phyloP scores from a whole-genome alignment of 176 grass and related monocot genomes.

The Oryza meridionalis region DNA sequence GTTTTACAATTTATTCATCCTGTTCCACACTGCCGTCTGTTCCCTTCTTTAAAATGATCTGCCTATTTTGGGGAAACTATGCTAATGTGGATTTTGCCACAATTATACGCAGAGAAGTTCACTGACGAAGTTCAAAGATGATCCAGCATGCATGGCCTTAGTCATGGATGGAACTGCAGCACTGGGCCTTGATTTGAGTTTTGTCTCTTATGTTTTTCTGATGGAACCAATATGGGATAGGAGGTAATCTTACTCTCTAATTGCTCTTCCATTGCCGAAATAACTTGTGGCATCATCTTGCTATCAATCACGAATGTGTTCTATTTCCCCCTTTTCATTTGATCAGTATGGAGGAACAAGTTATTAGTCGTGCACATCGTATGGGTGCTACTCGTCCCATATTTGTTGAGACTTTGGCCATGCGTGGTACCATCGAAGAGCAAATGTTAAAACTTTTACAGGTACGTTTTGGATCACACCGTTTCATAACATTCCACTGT shows the following conservation, averaged over 20 bases:
- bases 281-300: not conserved
- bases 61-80: slow-evolving; percentile 17
- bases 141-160: slow-evolving; percentile 88
- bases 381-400: slow-evolving; percentile 95
- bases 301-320: not conserved
- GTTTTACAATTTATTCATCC: not conserved
- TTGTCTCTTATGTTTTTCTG: slow-evolving; percentile 87
- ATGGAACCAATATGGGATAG: slow-evolving; percentile 99
- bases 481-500: not conserved
- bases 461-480: slow-evolving; percentile 43
- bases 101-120: slow-evolving; percentile 74
- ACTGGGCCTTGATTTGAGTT: slow-evolving; percentile 95
- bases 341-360: slow-evolving; percentile 95
- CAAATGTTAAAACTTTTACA: slow-evolving; percentile 91
- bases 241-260: slow-evolving; percentile 54
- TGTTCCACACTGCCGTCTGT: not conserved
- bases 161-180: slow-evolving; percentile 98
- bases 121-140: slow-evolving; percentile 73
- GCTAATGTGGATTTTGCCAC: slow-evolving; percentile 27
- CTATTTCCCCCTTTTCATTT: slow-evolving; percentile 19
- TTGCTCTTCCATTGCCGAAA: not conserved
- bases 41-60: not conserved
- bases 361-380: slow-evolving; percentile 90
- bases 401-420: slow-evolving; percentile 85
- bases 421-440: slow-evolving; percentile 95